These are phyloP conservation scores for Fraxinus albicans DNA, from an alignment of 305 asterid species.

Conservation along the genomic window DNA sequence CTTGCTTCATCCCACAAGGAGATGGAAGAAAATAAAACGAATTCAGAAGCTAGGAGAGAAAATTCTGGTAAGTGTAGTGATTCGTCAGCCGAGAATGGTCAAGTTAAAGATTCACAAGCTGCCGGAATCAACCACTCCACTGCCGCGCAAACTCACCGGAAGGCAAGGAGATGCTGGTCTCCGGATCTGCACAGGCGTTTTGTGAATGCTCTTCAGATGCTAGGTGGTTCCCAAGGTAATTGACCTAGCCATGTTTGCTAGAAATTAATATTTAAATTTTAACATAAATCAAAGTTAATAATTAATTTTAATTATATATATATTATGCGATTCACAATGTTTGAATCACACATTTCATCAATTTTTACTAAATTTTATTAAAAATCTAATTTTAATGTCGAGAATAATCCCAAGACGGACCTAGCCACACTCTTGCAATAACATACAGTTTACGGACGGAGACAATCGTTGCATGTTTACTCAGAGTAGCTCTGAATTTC, in stretches of 20 bases:
- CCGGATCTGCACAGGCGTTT: constrained; percentile 91
- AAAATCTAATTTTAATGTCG: too few species aligned
- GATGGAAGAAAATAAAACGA: constrained; percentile 42
- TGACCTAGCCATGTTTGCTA: background rate
- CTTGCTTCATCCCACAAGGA: constrained; percentile 60
- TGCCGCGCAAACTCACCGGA: constrained; percentile 58
- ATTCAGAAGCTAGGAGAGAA: constrained; percentile 36
- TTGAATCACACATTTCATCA: too few species aligned
- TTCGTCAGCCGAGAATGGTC: constrained; percentile 33
- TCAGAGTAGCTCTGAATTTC: background rate
- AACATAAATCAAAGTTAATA: too few species aligned
- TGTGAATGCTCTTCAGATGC: constrained; percentile 92
- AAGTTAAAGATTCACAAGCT: constrained; percentile 27
- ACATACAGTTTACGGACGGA: too few species aligned
- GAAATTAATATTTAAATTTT: too few species aligned
- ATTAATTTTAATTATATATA: too few species aligned
- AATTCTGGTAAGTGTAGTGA: constrained; percentile 29
- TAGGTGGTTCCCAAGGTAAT: constrained; percentile 98
- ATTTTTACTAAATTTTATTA: too few species aligned
- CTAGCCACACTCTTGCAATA: too few species aligned
- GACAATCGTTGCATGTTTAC: too few species aligned
- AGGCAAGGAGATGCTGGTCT: constrained; percentile 98
- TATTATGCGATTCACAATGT: too few species aligned
- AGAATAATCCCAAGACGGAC: too few species aligned
- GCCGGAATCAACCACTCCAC: constrained; percentile 16